Evolutionary conservation across 139 green algal species (phyloP), one percentile per base, ranked within the genome.

Genomic region (Deuterostichococcus epilithicus): DNA sequence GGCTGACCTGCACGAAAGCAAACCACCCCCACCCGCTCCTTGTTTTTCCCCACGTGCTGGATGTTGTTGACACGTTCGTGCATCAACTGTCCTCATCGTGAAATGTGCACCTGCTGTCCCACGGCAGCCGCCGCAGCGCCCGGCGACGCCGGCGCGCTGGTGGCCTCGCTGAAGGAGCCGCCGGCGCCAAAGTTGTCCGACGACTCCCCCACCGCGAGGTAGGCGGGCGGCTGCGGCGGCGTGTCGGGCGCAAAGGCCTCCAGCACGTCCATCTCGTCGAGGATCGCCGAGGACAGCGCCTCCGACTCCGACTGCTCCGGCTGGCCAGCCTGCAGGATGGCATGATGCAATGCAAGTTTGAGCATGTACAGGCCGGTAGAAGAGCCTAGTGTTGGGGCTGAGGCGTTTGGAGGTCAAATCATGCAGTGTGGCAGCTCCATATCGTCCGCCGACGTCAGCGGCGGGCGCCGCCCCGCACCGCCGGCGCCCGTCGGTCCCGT

Each of bases 211-310:
- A 20, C 28, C 3, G 18, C 18, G 18, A 63, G 52, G 52, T 20
- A 30, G 52, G 52, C 10, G 10, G 10, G 26, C 0, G 22, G 5
- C 42, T 79, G 74, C 4, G 58, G 69, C 0, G 52, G 68, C 13
- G 66, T 73, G 66, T 67, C 65, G 63, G 47, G 68, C 1, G 34
- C 79, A 67, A 79, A 80, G 28, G 72, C 76, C 47, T 85, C 77
- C 15, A 88, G 36, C 35, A 45, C 60, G n/a, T 85, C 81, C 23
- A 86, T 65, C 66, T 82, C 81, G 34, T 76, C 74, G 34, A 86
- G 75, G 35, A 88, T 78, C 1, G 37, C 37, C n/a, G 60, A 74
- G 30, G 28, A 38, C 59, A 68, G 75, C 71, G 67, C 71, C 39
- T 82, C 72, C 39, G 74, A 39, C 39, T 60, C 36, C 20, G 25